Conservation (phyloP, 257 asterid species). For the Capsicum rhomboideum region DNA sequence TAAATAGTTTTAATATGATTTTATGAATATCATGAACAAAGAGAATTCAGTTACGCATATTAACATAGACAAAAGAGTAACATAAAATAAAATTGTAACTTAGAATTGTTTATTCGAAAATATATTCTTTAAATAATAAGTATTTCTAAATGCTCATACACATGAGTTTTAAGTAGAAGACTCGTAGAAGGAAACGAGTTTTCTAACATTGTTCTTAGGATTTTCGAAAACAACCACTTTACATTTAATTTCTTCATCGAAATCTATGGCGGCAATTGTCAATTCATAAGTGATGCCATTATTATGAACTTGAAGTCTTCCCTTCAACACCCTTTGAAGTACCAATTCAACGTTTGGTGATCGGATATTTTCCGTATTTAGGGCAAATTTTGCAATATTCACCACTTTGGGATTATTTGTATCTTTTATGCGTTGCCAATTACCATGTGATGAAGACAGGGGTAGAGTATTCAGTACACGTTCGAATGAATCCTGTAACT, state of each 20-base stretch:
- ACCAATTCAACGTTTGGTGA: not conserved
- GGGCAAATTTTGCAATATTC: not conserved
- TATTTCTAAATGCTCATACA: not conserved
- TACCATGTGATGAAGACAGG: not conserved
- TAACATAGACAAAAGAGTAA: too few species aligned
- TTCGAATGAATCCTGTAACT: not conserved
- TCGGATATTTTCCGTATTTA: not conserved
- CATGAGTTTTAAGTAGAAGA: not conserved
- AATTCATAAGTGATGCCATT: not conserved
- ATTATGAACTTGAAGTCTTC: not conserved
- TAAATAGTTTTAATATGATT: too few species aligned
- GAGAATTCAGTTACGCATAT: too few species aligned
- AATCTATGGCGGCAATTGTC: not conserved
- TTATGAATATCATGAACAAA: too few species aligned
- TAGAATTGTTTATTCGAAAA: too few species aligned
- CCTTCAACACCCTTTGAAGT: not conserved
- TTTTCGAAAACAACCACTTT: not conserved
- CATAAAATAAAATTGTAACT: too few species aligned
- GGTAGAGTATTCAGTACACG: not conserved
- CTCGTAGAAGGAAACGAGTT: not conserved
- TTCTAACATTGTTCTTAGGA: not conserved
- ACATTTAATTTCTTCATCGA: not conserved
- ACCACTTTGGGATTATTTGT: not conserved
- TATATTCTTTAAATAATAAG: not conserved
- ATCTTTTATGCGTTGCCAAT: not conserved